These are phyloP conservation scores for Brachypodium distachyon DNA, from an alignment of 202 grass and related monocot genomes.

Conservation along the genomic window DNA sequence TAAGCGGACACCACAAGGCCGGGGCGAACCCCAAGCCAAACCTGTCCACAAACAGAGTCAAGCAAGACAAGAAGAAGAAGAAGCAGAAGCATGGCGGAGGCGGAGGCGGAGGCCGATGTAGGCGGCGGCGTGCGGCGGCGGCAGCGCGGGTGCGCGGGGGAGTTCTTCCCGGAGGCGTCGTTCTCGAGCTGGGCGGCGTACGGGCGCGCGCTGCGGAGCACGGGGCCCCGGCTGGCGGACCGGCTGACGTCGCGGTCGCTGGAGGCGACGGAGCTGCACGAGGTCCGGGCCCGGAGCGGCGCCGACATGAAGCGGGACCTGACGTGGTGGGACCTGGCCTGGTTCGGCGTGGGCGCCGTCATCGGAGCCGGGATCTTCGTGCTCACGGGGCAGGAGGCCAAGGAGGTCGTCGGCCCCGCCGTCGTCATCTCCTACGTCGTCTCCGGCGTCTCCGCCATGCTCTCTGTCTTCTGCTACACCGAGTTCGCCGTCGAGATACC, in stretches of 20 bases:
- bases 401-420: constrained; percentile 39
- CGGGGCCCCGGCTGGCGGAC: constrained; percentile 42
- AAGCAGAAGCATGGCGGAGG: constrained; percentile 24
- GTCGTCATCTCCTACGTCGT: constrained; percentile 68
- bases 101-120: neutral
- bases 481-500: constrained; percentile 97
- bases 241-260: constrained; percentile 53
- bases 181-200: constrained; percentile 79
- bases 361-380: constrained; percentile 92
- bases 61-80: no score
- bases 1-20: neutral
- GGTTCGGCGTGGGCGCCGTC: constrained; percentile 78
- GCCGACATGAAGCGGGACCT: constrained; percentile 77
- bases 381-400: constrained; percentile 65
- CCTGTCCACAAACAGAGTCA: neutral
- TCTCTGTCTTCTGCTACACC: constrained; percentile 97
- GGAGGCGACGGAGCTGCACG: constrained; percentile 60
- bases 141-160: constrained; percentile 27
- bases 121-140: constrained; percentile 15
- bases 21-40: neutral
- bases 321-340: constrained; percentile 82
- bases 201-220: constrained; percentile 50
- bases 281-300: constrained; percentile 70
- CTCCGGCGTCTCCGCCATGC: constrained; percentile 92
- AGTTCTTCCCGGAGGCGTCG: constrained; percentile 88